Evolutionary conservation across 2,329 filamentous ascomycete species (phyloP), one percentile per base, ranked within the genome.

Genomic region (Pyrenophora tritici-repentis): DNA sequence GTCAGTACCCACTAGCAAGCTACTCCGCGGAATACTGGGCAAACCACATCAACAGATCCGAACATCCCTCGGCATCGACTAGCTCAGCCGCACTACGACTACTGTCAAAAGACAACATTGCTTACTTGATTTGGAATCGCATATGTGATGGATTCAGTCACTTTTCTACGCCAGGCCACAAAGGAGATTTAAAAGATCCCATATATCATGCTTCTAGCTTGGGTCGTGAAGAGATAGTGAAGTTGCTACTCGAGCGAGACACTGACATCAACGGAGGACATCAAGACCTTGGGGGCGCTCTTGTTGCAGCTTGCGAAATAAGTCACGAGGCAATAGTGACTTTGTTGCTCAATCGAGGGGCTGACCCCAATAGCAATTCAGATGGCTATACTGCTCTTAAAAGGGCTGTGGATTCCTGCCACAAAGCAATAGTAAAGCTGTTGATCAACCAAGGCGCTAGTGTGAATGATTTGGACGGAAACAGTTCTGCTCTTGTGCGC

Each of bases 201-300:
- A 47, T 70, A 12, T 69, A 71, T 36, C 65, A 65, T 38, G 61
- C 58, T 22, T 52, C 51, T 6, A n/a, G 47, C 0, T 26, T 47
- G 6, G 65, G 61, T 12, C 35, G 70, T 10, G 43, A 13, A 18
- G 50, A 54, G 22, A 37, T 61, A 18, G 51, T 42, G 34, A 54
- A 26, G 22, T 33, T 55, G 45, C 41, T 65, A 31, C 46, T 62
- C 3, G 48, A 63, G 6, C 44, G 47, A 20, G 62, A 59, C 33
- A 65, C 66, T 16, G 45, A 58, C 3, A 45, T 61, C 24, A 61
- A 63, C 37, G 41, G 47, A 10, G 45, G 58, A 36, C 47, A 50
- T 47, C 48, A 53, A 38, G 54, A 53, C 14, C 26, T n/a, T 42
- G 41, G 52, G 46, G 55, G 56, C 53, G 58, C 60, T 53, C 56